Conservation (phyloP, 2,329 filamentous ascomycete genomes). For the Penicillium palitans region DNA sequence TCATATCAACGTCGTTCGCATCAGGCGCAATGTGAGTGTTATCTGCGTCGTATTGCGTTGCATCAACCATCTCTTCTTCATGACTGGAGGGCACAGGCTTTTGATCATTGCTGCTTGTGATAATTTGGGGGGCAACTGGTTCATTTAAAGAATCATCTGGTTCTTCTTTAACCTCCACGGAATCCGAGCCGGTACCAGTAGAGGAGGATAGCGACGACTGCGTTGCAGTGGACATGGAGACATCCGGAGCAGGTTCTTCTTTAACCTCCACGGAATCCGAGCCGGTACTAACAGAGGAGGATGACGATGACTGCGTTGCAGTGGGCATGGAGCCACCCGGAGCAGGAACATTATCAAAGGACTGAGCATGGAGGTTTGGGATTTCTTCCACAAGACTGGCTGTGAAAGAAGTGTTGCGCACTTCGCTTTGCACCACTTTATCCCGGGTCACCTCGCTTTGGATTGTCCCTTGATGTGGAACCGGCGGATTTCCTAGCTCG, state of each 20-base stretch:
- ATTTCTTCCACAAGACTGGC: conserved; percentile 28
- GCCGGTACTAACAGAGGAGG: neutral
- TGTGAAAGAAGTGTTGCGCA: conserved; percentile 26
- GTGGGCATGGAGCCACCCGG: neutral
- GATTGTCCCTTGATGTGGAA: neutral
- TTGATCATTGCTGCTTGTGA: neutral
- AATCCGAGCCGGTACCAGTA: neutral
- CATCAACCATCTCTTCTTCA: conserved; percentile 1
- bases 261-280: neutral
- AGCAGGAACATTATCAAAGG: conserved; percentile 15
- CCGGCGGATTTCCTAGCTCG: neutral
- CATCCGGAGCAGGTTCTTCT: neutral
- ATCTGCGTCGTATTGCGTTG: neutral
- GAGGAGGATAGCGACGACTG: neutral
- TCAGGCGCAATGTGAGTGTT: neutral
- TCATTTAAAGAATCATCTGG: neutral
- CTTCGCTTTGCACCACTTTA: neutral
- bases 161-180: neutral
- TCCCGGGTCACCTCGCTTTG: neutral
- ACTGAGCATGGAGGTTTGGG: conserved; percentile 27
- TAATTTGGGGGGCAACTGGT: neutral
- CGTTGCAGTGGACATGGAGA: neutral
- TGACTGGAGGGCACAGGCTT: neutral
- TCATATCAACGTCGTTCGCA: neutral
- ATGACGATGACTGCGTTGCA: neutral